Base-by-base conservation (phyloP, 805 yeast species). In the Saccharomycopsis sp. region DNA sequence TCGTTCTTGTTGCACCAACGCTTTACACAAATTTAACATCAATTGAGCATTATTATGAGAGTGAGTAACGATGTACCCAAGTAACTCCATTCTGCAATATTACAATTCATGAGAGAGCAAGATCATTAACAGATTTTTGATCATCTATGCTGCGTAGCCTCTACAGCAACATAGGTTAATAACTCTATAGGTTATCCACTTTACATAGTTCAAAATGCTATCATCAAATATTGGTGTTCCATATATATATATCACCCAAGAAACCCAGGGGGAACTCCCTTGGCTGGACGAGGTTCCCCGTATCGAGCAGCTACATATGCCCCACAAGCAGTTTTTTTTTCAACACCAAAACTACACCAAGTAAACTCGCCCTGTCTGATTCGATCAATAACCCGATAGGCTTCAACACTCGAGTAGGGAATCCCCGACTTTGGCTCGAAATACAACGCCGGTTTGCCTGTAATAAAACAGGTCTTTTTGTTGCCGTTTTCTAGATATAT, bases 251-350 rank as follows among this genome's bases (percentile, higher is more conserved):
- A 51, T 59, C 37, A 58, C n/a, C 62, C 71, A 62, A 73, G 81
- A 70, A 91, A 91, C 5, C 95, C 95, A 55, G 85, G 87, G 1
- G 97, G 97, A 12, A 90, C 97, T 5, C 96, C 97, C 61, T 79
- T 79, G 0, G 97, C 97, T 63, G 84, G 90, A 54, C 78, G 73
- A 21, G 66, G 70, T 9, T 71, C 70, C 59, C 61, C 71, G 44
- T 52, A 37, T 53, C 61, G 70, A 61, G 64, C 75, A 68, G 63
- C 78, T 54, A 68, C 75, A 75, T 70, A 84, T 66, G 67, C 75
- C 1, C 79, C 83, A 53, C 81, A 73, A n/a, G 83, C 80, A 41
- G 80, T 81, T 63, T 84, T 84, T 16, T 79, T 68, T 23, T 78
- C 81, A 16, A 41, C 78, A n/a, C 73, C 63, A 47, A 67, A 72